Evolutionary conservation across 495 filamentous ascomycete genomes (phyloP).

Genomic region (Penicillium taxi): DNA sequence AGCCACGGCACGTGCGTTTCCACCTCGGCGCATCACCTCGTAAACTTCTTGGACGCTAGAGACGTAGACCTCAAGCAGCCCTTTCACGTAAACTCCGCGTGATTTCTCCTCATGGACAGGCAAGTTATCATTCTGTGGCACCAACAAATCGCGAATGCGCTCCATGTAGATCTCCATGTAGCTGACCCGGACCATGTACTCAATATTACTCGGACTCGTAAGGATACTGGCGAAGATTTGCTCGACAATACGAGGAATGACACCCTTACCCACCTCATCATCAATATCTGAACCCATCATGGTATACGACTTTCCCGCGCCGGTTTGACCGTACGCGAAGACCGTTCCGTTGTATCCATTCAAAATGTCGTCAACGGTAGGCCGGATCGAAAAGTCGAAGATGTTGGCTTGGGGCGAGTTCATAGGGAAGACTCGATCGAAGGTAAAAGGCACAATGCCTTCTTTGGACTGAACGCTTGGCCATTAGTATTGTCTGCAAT

Average conservation of each 20-base stretch:
- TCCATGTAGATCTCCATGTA: conserved; percentile 99
- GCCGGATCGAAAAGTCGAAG: conserved; percentile 93
- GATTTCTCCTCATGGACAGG: conserved; percentile 97
- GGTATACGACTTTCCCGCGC: conserved; percentile 96
- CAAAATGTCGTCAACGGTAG: conserved; percentile 94
- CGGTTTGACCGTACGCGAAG: conserved; percentile 97
- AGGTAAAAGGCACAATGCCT: conserved; percentile 80
- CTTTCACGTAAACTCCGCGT: conserved; percentile 94
- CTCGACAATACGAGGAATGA: conserved; percentile 94
- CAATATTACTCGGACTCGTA: conserved; percentile 83
- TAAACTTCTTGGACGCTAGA: conserved; percentile 94
- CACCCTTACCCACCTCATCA: conserved; percentile 78
- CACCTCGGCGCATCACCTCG: conserved; percentile 92
- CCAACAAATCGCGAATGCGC: conserved; percentile 85
- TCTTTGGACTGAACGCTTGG: conserved; percentile 64
- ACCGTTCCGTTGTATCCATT: conserved; percentile 99
- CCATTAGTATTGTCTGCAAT: conserved; percentile 7
- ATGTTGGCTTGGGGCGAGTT: conserved; percentile 77
- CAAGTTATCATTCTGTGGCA: conserved; percentile 89
- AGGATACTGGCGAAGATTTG: conserved; percentile 96
- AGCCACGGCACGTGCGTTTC: conserved; percentile 79
- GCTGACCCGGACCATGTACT: conserved; percentile 94
- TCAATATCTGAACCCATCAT: conserved; percentile 99
- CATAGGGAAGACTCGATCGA: conserved; percentile 96
- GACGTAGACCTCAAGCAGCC: conserved; percentile 89